Evolutionary conservation across 805 yeast species (phyloP).

Genomic region (Cyberlindnera misumaiensis): DNA sequence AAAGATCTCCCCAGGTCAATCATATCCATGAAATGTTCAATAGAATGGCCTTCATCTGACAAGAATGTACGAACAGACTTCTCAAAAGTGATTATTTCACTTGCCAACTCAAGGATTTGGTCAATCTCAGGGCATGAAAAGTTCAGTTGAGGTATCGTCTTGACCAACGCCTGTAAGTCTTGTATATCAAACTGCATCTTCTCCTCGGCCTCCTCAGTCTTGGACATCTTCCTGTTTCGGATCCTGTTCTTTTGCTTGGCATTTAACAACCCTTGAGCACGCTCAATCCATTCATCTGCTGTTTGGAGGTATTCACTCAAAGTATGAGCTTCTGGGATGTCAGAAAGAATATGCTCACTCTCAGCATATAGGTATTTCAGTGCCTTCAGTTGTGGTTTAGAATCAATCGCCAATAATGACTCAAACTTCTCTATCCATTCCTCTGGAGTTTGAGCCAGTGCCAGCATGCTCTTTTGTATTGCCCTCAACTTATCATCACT

Average conservation of each 20-base stretch:
- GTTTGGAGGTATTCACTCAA: constrained; percentile 36
- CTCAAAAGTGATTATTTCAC: constrained; percentile 46
- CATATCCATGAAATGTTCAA: constrained; percentile 44
- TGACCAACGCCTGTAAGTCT: constrained; percentile 26
- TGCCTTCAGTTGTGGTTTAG: constrained; percentile 40
- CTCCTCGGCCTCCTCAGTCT: constrained; percentile 5
- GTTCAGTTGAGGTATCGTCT: constrained; percentile 41
- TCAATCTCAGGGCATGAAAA: constrained; percentile 54
- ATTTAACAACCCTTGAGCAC: constrained; percentile 43
- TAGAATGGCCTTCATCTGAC: constrained; percentile 21
- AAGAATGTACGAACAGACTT: constrained; percentile 37
- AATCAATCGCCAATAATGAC: constrained; percentile 30
- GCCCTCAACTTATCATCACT: constrained; percentile 46
- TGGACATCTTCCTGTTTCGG: constrained; percentile 15
- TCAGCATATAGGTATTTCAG: constrained; percentile 42
- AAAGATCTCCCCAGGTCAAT: constrained; percentile 53
- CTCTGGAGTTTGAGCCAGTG: constrained; percentile 38
- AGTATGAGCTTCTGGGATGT: constrained; percentile 29
- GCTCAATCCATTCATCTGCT: constrained; percentile 47
- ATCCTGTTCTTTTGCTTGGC: constrained; percentile 35
- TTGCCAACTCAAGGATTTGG: constrained; percentile 45
- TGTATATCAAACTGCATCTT: constrained; percentile 12
- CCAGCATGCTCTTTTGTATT: constrained; percentile 30
- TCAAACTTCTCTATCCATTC: constrained; percentile 47
- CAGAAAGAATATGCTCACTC: constrained; percentile 45